phyloP scores from a whole-genome alignment of 2,329 filamentous ascomycete genomes.

The Alternaria consortialis region DNA sequence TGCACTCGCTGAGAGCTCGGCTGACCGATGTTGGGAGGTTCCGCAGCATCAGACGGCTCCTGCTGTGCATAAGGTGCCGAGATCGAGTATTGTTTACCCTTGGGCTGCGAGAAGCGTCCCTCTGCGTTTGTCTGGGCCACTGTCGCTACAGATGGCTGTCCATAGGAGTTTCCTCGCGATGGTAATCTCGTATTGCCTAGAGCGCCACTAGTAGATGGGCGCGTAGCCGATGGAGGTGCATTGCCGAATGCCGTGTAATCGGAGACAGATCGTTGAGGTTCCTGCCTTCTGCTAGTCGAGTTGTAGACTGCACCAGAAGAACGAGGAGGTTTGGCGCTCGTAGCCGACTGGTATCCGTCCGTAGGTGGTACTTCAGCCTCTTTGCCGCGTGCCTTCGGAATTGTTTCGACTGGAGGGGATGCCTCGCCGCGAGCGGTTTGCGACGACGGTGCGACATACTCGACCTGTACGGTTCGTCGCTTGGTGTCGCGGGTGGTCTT shows the following conservation, averaged over 20 bases:
- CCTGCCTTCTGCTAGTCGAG: constrained; percentile 50
- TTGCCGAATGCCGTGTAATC: constrained; percentile 54
- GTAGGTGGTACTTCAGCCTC: constrained; percentile 55
- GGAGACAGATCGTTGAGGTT: constrained; percentile 62
- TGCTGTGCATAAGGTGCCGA: constrained; percentile 70
- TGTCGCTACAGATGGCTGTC: constrained; percentile 85
- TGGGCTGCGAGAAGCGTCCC: constrained; percentile 83
- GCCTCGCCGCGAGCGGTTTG: constrained; percentile 78
- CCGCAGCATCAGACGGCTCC: constrained; percentile 38
- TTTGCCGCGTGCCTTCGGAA: constrained; percentile 63
- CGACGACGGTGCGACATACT: constrained; percentile 92
- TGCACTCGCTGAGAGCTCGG: constrained; percentile 64
- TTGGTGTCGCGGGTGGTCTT: constrained; percentile 82
- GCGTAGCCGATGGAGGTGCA: constrained; percentile 55
- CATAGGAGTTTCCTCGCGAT: constrained; percentile 79
- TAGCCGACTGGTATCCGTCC: constrained; percentile 49
- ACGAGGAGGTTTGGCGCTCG: constrained; percentile 34
- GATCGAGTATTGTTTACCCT: constrained; percentile 75
- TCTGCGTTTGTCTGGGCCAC: constrained; percentile 89
- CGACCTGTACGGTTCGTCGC: constrained; percentile 92
- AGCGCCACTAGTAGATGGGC: constrained; percentile 84
- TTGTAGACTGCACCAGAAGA: constrained; percentile 35
- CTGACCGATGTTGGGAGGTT: constrained; percentile 63
- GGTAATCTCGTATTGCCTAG: constrained; percentile 71
- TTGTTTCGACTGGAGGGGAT: constrained; percentile 48